A percentile compares a stretch with the other conserved stretches of the same genome.
Conservation (phyloP, 2,329 filamentous ascomycete genomes). For the Fusarium sp. region DNA sequence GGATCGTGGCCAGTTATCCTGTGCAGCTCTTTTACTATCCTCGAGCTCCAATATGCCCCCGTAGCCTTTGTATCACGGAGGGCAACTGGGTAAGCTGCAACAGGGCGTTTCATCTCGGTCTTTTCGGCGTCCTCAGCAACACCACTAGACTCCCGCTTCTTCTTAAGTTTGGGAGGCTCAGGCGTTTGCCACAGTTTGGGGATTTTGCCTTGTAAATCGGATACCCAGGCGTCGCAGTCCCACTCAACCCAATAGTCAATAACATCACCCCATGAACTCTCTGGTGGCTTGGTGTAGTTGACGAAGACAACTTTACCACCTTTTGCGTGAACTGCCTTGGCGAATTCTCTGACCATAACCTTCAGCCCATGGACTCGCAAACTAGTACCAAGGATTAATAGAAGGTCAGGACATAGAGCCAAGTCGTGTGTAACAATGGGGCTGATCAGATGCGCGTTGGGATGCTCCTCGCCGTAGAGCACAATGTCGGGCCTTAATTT, state of each 20-base stretch:
- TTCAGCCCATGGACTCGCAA: conserved; percentile 76
- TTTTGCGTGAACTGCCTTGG: conserved; percentile 72
- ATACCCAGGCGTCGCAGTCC: conserved; percentile 79
- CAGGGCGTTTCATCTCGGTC: conserved; percentile 44
- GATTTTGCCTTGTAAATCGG: conserved; percentile 66
- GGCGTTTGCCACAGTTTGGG: conserved; percentile 67
- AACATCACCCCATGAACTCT: conserved; percentile 75
- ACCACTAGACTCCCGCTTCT: conserved; percentile 46
- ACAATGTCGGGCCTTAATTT: conserved; percentile 77
- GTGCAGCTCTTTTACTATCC: conserved; percentile 52
- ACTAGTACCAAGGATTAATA: conserved; percentile 76
- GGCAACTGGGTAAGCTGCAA: conserved; percentile 51
- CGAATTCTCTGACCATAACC: conserved; percentile 74
- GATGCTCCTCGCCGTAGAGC: conserved; percentile 77
- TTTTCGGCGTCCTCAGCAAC: conserved; percentile 37
- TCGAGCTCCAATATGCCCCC: conserved; percentile 54
- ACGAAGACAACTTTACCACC: conserved; percentile 76
- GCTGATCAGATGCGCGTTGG: conserved; percentile 71
- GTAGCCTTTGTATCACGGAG: conserved; percentile 56
- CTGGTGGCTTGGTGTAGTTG: conserved; percentile 75
- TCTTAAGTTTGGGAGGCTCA: conserved; percentile 53
- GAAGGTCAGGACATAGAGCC: conserved; percentile 68
- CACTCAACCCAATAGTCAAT: conserved; percentile 79
- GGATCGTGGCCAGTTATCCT: conserved; percentile 44
- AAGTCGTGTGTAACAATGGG: conserved; percentile 74